Conservation (phyloP, 805 yeast genomes). For the Yarrowia phangngaensis region DNA sequence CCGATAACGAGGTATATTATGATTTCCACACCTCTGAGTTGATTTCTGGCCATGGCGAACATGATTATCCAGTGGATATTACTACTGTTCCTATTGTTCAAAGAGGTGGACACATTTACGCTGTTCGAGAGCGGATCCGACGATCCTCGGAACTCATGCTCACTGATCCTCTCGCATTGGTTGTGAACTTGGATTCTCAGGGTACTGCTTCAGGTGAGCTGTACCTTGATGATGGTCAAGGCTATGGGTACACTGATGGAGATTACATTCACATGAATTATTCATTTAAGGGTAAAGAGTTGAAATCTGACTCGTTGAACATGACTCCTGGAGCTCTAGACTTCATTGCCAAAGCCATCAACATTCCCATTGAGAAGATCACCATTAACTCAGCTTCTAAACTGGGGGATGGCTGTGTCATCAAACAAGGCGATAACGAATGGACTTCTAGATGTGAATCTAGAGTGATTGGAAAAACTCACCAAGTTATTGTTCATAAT, state of each 20-base stretch:
- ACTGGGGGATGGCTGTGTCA: constrained; percentile 3
- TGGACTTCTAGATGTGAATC: constrained; percentile 10
- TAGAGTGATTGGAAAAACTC: constrained; percentile 2
- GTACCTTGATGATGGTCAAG: constrained; percentile 81
- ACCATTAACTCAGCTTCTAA: constrained; percentile 12
- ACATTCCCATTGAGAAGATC: constrained; percentile 29
- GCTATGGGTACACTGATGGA: constrained; percentile 53
- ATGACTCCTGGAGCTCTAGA: constrained; percentile 8
- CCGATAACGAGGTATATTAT: constrained; percentile 43
- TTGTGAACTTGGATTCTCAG: constrained; percentile 50
- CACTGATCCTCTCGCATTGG: constrained; percentile 73
- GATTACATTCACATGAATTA: constrained; percentile 48
- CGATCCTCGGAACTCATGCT: constrained; percentile 73
- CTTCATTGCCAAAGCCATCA: constrained; percentile 1
- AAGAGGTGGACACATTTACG: constrained; percentile 73
- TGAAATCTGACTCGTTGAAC: constrained; percentile 10
- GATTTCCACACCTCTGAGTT: constrained; percentile 35
- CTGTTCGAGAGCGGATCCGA: constrained; percentile 68
- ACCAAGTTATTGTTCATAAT: constrained; percentile 7
- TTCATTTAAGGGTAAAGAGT: constrained; percentile 37
- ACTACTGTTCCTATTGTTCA: constrained; percentile 65
- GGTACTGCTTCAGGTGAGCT: constrained; percentile 54
- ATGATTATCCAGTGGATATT: constrained; percentile 46
- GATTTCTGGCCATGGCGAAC: constrained; percentile 25
- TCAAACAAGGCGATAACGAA: constrained; percentile 5